Base-by-base conservation (phyloP, 169 alveolate genomes). In the Neospora caninum region DNA sequence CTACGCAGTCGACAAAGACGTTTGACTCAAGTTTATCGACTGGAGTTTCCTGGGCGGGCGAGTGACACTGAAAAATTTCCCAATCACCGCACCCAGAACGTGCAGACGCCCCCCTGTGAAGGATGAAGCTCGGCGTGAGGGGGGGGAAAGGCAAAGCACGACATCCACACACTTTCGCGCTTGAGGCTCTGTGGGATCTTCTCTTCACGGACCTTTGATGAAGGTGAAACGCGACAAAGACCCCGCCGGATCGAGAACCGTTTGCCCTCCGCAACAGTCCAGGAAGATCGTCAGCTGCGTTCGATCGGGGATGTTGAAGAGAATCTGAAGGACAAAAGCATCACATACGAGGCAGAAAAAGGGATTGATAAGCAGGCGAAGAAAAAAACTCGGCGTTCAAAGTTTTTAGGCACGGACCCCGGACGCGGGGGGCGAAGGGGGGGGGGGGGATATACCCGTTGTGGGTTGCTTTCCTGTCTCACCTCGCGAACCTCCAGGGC, bases 191-290 rank as follows among this genome's bases (percentile, higher is more conserved):
- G 84, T 13, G 2, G n/a, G n/a, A 6, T n/a, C 39, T n/a, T n/a
- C 31, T 1, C 20, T 20, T 7, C 36, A 27, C 89, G 22, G 36
- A 78, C 99, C 99, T 95, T 98, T 98, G 91, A 98, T 97, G 96
- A 96, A 98, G 70, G 98, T 96, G 92, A 95, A 86, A 54, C 92
- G 94, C 87, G 92, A 89, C 73, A 89, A 80, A 34, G 96, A 96
- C 29, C 98, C 98, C 29, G 98, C 97, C 16, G 98, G 98, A 92
- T 97, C 99, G 58, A 98, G 96, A 18, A 97, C 96, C 41, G 99
- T 97, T 93, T 98, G 99, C 43, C 98, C 96, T 10, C 99, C 99
- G 87, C 97, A 96, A 84, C 98, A 95, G 95, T 98, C 99, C 82
- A 98, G 91, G 91, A 98, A 94, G 27, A 98, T 96, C 39, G 97